Conservation (phyloP, 345 rosid genomes). For the Eucalyptus decipiens region DNA sequence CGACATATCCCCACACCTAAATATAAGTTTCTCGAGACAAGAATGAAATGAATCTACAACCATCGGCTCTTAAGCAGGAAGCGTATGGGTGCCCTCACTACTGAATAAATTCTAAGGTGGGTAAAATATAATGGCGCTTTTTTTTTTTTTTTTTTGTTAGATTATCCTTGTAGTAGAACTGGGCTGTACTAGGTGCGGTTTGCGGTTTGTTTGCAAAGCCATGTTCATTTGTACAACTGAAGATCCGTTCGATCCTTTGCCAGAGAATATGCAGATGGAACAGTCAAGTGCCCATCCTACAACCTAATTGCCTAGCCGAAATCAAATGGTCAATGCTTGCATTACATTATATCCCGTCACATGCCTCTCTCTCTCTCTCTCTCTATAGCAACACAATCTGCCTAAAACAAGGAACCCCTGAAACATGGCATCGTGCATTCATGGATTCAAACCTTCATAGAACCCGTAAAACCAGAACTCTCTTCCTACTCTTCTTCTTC, state of each 20-base stretch:
- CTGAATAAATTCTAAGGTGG: background rate
- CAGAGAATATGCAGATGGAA: background rate
- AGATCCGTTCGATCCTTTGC: background rate
- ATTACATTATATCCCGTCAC: background rate
- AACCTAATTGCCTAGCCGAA: background rate
- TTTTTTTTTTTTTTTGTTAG: background rate
- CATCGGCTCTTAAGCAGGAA: background rate
- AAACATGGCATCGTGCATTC: background rate
- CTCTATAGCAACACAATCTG: background rate
- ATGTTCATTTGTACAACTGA: background rate
- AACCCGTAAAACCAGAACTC: background rate
- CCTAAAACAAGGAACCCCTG: background rate
- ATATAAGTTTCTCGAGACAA: background rate
- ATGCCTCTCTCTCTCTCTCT: background rate
- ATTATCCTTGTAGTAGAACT: background rate
- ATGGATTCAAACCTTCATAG: background rate
- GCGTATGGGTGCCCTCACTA: background rate
- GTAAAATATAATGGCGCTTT: background rate
- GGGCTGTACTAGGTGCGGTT: background rate
- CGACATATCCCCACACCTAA: background rate
- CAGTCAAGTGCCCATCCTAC: background rate
- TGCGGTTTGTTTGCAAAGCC: background rate
- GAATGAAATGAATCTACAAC: background rate
- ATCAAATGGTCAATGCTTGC: background rate
- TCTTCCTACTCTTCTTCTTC: background rate